Percentiles rank a stretch among this genome's conserved stretches.
Conservation (phyloP, 768 basidiomycete species). For the Dentipellis sp. region DNA sequence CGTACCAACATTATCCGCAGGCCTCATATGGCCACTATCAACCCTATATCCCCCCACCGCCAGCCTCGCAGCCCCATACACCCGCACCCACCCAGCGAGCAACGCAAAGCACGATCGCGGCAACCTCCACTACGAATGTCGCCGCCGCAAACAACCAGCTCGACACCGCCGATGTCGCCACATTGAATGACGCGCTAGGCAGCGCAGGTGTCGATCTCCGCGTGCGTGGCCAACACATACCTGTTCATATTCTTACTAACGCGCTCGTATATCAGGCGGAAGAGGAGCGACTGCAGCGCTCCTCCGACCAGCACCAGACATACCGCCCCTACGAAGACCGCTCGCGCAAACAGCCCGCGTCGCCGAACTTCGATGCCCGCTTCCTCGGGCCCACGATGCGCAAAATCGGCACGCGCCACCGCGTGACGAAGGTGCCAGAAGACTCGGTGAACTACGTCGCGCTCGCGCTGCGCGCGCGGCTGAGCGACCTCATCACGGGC, state of each 20-base stretch:
- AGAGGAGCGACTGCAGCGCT: constrained; percentile 70
- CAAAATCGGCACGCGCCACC: constrained; percentile 55
- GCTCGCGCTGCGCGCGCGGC: constrained; percentile 64
- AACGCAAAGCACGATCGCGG: constrained; percentile 21
- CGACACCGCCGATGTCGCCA: constrained; percentile 66
- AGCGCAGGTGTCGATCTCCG: constrained; percentile 84
- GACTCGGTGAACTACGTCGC: constrained; percentile 73
- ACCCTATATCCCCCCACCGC: constrained; percentile 14
- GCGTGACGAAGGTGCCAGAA: constrained; percentile 57
- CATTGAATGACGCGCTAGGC: constrained; percentile 75
- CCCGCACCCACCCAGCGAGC: constrained; percentile 1
- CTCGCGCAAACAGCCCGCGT: constrained; percentile 62
- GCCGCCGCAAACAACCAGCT: constrained; percentile 16
- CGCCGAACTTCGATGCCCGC: constrained; percentile 60
- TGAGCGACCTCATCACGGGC: constrained; percentile 57
- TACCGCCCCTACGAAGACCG: constrained; percentile 73
- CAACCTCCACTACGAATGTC: constrained; percentile 1
- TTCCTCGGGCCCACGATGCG: constrained; percentile 62
- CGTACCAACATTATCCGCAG: constrained; percentile 17
- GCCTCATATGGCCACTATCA: constrained; percentile 23
- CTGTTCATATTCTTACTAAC: background rate
- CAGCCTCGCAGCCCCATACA: constrained; percentile 17
- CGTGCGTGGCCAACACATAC: constrained; percentile 28
- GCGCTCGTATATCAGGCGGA: constrained; percentile 49
- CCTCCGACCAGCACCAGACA: constrained; percentile 48